Base-by-base conservation (phyloP, 148 eudicot species). In the Diospyros lotus region DNA sequence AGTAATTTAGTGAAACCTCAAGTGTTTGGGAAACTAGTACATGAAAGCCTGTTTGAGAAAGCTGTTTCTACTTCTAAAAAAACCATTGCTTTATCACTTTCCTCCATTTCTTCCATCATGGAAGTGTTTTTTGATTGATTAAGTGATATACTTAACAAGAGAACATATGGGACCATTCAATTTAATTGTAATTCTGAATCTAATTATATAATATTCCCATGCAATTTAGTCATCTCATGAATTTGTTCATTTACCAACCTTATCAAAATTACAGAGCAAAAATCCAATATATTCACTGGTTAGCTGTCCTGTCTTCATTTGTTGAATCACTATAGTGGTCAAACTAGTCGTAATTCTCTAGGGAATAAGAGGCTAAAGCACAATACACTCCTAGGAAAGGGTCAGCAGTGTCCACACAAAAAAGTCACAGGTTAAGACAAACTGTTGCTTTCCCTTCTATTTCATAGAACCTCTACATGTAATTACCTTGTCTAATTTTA, bases 381-480 rank as follows among this genome's bases (percentile, higher is more conserved):
- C 52, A 50, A 41, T 56, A n/a, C 9, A 9, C 2, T 17, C 3
- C 43, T 2, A n/a, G 3, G 38, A 61, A 14, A 73, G 8, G 28
- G 61, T 46, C 58, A 28, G 12, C 41, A 12, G 56, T 73, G 67
- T 61, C 58, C 46, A 12, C 14, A 8, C 54, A 53, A 51, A 17
- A 40, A 54, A 54, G 61, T 50, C 18, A 71, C 62, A 13, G 38
- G 75, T 73, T 73, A 50, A 13, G 68, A 73, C 68, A 73, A 73
- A 46, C 17, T 44, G 67, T 60, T 61, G 67, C 17, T 45, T 45
- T 60, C 61, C 55, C 4, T 46, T 1, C 43, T 42, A 11, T 43
- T 39, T 56, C 52, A 15, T 52, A 52, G 60, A 69, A 52, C 17
- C 43, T 52, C 60, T 6, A 18, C 52, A 6, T 40, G 60, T 54